phyloP scores from a whole-genome alignment of 306 rosid species.

The Cercis canadensis region DNA sequence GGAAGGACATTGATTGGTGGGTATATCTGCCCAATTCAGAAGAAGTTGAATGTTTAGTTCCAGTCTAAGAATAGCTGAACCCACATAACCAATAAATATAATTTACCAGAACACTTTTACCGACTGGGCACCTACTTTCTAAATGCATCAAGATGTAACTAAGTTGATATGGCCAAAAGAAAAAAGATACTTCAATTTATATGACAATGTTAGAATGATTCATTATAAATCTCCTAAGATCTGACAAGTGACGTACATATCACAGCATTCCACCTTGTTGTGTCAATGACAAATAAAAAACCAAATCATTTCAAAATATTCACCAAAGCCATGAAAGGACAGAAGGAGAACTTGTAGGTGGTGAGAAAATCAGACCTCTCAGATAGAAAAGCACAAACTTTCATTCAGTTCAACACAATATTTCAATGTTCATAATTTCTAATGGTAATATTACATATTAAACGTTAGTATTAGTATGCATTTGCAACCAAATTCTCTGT shows the following conservation, averaged over 20 bases:
- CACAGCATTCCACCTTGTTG: constrained; percentile 16
- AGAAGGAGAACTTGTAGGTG: constrained; percentile 13
- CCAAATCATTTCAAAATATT: constrained; percentile 17
- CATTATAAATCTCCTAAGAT: constrained; percentile 2
- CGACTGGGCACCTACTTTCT: constrained; percentile 19
- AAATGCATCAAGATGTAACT: constrained; percentile 20
- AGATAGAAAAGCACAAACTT: background rate
- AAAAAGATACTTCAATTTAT: background rate
- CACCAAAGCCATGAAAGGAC: constrained; percentile 2
- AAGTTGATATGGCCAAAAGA: background rate
- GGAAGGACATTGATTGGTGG: constrained; percentile 99
- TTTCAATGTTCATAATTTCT: constrained; percentile 15
- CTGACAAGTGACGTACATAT: constrained; percentile 1
- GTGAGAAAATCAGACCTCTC: constrained; percentile 16
- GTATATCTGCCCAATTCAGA: constrained; percentile 69
- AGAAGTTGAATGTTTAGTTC: constrained; percentile 36
- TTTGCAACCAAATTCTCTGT: constrained; percentile 17
- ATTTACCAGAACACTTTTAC: background rate
- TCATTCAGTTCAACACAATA: constrained; percentile 20
- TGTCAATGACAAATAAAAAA: constrained; percentile 17
- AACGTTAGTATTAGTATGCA: background rate
- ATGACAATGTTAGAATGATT: too few species aligned
- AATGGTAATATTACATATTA: background rate
- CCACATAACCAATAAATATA: constrained; percentile 23
- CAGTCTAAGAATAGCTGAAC: constrained; percentile 26